Evolutionary conservation across 2,329 filamentous ascomycete genomes (phyloP), one percentile per base, ranked within the genome.

Genomic region (Pestalotiopsis sp.): DNA sequence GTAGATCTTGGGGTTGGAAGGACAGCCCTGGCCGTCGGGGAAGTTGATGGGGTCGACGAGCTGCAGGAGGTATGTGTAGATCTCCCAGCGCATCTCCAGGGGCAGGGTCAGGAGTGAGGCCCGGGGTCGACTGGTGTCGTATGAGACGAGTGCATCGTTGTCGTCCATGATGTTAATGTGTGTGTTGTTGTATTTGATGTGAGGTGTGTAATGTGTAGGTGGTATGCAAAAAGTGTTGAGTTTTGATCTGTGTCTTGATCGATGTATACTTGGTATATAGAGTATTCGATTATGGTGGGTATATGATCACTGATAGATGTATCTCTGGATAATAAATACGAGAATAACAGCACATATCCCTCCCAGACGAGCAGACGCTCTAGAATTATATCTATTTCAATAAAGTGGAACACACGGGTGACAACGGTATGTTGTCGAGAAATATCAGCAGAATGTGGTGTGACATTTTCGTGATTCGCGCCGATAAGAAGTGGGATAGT

Each of bases 11-110:
- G 70, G 79, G 70, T 67, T 79, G 59, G 48, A 39, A 1, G 52
- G 56, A 44, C 22, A 20, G 52, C 63, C 66, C 24, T 66, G 66
- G 61, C 65, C 63, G 39, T 22, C 22, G 44, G 58, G 61, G 67
- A 68, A 66, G 65, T 64, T 67, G 38, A 66, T 62, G 52, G 48
- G 67, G 9, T 68, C 70, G 39, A 77, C 78, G 4, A 81, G 74
- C 70, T 74, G 68, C 67, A 85, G 81, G 64, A 85, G 82, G 69
- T 80, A 73, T 24, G 73, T 68, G 76, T 84, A 84, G 70, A 85
- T 82, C 66, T 84, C 78, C 67, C 83, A 78, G 52, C 83, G 82
- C 71, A 85, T 77, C 72, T 85, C 83, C 61, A 80, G 71, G 40
- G 82, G 82, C 26, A 85, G 78, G 65, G 76, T 75, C 52, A 85